Evolutionary conservation across 352 stramenopile species (phyloP).

Genomic region (Pythium graminicola): DNA sequence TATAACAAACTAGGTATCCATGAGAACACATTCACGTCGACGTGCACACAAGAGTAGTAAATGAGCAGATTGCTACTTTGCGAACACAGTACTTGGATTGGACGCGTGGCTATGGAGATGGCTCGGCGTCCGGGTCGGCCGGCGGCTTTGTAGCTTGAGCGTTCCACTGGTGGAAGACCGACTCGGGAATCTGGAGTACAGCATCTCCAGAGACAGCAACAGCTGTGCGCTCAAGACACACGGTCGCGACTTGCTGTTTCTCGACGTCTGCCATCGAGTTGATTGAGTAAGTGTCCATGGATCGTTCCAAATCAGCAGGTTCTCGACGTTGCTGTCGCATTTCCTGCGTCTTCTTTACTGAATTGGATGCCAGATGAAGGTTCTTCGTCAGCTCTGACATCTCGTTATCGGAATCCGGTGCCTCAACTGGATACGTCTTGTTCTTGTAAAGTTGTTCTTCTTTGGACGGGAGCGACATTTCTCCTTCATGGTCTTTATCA

Average conservation of each 20-base stretch:
- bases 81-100: too few species aligned
- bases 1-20: background rate
- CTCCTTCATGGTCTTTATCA: constrained; percentile 17
- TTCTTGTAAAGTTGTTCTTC: constrained; percentile 45
- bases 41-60: too few species aligned
- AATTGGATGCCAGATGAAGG: constrained; percentile 36
- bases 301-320: constrained; percentile 11
- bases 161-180: constrained; percentile 60
- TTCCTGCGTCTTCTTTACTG: constrained; percentile 57
- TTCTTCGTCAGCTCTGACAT: constrained; percentile 54
- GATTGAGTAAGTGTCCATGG: constrained; percentile 35
- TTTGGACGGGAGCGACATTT: constrained; percentile 5
- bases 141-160: background rate
- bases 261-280: constrained; percentile 70
- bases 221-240: constrained; percentile 61
- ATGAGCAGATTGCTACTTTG: too few species aligned
- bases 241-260: constrained; percentile 48
- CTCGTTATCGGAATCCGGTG: constrained; percentile 46
- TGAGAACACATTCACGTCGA: too few species aligned
- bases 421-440: constrained; percentile 38
- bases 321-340: constrained; percentile 43
- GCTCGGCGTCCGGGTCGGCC: background rate
- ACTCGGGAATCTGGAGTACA: constrained; percentile 62
- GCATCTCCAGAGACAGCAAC: constrained; percentile 68
- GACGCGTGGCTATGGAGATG: background rate